phyloP scores from a whole-genome alignment of 148 eudicot genomes.

The Spergularia marina region DNA sequence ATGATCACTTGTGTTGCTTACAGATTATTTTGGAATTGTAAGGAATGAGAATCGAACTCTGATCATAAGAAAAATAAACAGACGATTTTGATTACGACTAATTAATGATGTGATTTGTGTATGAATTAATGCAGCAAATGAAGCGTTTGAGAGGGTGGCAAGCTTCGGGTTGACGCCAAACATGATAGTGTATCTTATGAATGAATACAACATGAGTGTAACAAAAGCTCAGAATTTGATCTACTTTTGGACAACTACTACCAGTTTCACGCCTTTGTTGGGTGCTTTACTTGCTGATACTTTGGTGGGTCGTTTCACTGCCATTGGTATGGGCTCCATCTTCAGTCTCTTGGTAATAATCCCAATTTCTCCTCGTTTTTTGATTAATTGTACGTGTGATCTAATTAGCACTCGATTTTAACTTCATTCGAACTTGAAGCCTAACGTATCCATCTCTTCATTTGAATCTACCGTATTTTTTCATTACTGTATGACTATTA shows the following conservation, averaged over 20 bases:
- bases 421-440: too few species aligned
- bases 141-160: conserved; percentile 82
- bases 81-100: background rate
- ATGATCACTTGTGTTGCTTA: too few species aligned
- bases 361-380: too few species aligned
- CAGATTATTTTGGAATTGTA: too few species aligned
- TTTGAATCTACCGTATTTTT: too few species aligned
- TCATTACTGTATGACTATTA: background rate
- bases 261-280: conserved; percentile 62
- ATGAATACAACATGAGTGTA: conserved; percentile 57
- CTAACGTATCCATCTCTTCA: too few species aligned
- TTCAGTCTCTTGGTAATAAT: conserved; percentile 54
- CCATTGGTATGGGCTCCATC: conserved; percentile 72
- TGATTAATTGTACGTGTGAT: too few species aligned
- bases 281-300: conserved; percentile 89
- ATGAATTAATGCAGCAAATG: conserved; percentile 49
- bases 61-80: too few species aligned
- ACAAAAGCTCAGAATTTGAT: conserved; percentile 52
- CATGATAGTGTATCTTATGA: conserved; percentile 75
- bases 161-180: conserved; percentile 77
- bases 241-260: conserved; percentile 62
- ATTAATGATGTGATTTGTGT: background rate
- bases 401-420: too few species aligned
- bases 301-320: conserved; percentile 64
- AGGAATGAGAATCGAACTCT: too few species aligned